phyloP scores from a whole-genome alignment of 352 stramenopile genomes.

The Phytophthora capsici region DNA sequence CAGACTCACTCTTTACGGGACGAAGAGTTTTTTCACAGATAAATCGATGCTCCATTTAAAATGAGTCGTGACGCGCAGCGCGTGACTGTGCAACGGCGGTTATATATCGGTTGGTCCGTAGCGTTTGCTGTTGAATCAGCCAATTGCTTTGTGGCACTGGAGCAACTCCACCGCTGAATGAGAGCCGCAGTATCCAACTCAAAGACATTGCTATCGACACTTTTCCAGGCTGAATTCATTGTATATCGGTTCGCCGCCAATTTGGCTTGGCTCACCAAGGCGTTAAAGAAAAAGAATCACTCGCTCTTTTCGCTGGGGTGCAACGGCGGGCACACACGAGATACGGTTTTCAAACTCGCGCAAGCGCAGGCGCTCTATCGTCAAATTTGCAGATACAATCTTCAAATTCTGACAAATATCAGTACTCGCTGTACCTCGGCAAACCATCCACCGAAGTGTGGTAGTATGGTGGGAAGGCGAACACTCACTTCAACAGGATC shows the following conservation, averaged over 20 bases:
- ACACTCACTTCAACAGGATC: slow-evolving; percentile 31
- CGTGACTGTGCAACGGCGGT: neutral
- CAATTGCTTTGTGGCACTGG: slow-evolving; percentile 12
- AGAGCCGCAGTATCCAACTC: neutral
- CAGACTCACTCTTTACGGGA: neutral
- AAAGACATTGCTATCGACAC: neutral
- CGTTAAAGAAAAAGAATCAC: slow-evolving; percentile 16
- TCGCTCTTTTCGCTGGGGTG: slow-evolving; percentile 12
- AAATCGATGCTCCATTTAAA: neutral
- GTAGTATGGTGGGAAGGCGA: slow-evolving; percentile 18
- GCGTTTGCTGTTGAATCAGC: neutral
- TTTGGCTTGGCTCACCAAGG: slow-evolving; percentile 1
- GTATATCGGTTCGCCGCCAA: neutral
- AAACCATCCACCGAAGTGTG: slow-evolving; percentile 2
- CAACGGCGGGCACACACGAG: slow-evolving; percentile 13
- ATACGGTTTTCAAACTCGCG: slow-evolving; percentile 13
- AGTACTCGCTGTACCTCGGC: neutral
- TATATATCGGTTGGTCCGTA: neutral
- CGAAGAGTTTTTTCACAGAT: neutral
- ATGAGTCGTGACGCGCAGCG: slow-evolving; percentile 2
- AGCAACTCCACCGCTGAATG: slow-evolving; percentile 20
- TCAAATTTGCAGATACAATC: too few species aligned
- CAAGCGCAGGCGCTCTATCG: slow-evolving; percentile 14
- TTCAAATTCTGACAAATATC: neutral
- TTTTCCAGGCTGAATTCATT: too few species aligned